Base-by-base conservation (phyloP, 108 stramenopile species). In the Pseudonitzschia delicatissima region DNA sequence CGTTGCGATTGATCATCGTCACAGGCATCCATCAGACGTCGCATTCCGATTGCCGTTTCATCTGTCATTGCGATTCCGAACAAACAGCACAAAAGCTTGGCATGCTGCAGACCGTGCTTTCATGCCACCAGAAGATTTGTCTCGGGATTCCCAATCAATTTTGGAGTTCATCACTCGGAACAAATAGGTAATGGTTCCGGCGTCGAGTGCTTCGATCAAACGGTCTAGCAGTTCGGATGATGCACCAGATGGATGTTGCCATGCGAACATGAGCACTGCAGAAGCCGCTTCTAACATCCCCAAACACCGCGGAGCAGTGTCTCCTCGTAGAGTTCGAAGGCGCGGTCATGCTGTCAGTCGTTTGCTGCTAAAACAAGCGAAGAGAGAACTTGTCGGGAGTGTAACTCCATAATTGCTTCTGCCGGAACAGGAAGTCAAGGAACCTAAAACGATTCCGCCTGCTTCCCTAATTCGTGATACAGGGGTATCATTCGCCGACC, bases 41-140 rank as follows among this genome's bases (percentile, higher is more conserved):
- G 61, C 49, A 68, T 77, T 9, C 82, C 91, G 49, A 86, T 75
- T 8, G 39, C 50, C 18, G 80, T 82, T 18, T 73, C 71, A 51
- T 86, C 78, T 0, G 67, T 57, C 31, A 76, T 39, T 5, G 83
- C 87, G 53, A 93, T 90, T 17, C 87, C 88, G 82, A 90, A 89
- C 45, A 89, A 74, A 62, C 86, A 81, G 52, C 78, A 77, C 27
- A 86, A 28, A 39, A 90, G 62, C 1, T n/a, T 73, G 80, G 45
- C 88, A 93, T 17, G 68, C 74, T 1, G 82, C 82, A 44, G 77
- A 53, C 13, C 66, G 51, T 33, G 78, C 77, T 68, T 81, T 87
- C 76, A 83, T 83, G 23, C 62, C 78, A 36, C 84, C 86, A 52
- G 80, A 75, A n/a, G 84, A 74, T 48, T 72, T 72, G 62, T 82